Evolutionary conservation across 768 basidiomycete species (phyloP).

Genomic region (Rhodotorula toruloides): DNA sequence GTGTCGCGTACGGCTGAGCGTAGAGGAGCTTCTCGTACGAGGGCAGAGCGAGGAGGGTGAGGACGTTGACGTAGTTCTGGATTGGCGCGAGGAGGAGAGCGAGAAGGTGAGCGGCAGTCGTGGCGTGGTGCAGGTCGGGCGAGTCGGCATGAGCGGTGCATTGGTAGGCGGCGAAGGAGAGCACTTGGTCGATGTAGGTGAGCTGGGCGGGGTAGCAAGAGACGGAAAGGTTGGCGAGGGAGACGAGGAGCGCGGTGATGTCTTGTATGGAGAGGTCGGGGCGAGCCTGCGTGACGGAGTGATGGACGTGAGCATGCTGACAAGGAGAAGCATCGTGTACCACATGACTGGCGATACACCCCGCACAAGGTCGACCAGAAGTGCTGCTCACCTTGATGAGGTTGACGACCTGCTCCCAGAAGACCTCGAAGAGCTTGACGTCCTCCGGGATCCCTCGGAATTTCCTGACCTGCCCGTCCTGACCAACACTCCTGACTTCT

Average conservation of each 20-base stretch:
- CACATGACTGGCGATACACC: background rate
- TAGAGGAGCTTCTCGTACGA: conserved; percentile 76
- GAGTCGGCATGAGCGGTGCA: conserved; percentile 55
- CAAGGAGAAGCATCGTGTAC: background rate
- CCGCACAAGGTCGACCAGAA: too few relatives aligned
- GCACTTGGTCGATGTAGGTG: conserved; percentile 93
- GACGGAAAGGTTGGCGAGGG: conserved; percentile 85
- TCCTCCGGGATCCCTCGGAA: conserved; percentile 94
- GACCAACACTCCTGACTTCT: conserved; percentile 27
- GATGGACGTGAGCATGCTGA: background rate
- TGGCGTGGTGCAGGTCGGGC: conserved; percentile 78
- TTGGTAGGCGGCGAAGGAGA: conserved; percentile 84
- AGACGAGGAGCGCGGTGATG: conserved; percentile 90
- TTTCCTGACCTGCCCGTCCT: conserved; percentile 62
- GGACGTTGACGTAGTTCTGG: conserved; percentile 90
- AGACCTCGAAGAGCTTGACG: conserved; percentile 93
- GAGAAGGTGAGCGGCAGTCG: conserved; percentile 84
- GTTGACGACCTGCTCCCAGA: conserved; percentile 97
- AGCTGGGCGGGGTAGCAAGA: conserved; percentile 96
- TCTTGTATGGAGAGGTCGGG: conserved; percentile 97
- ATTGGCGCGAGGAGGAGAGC: conserved; percentile 88
- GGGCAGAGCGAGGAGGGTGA: conserved; percentile 93
- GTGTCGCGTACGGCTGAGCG: conserved; percentile 80
- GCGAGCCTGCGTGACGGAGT: conserved; percentile 61
- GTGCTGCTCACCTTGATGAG: conserved; percentile 89